These are phyloP conservation scores for Nicotiana rustica DNA, from an alignment of 305 asterid genomes.

Conservation along the genomic window DNA sequence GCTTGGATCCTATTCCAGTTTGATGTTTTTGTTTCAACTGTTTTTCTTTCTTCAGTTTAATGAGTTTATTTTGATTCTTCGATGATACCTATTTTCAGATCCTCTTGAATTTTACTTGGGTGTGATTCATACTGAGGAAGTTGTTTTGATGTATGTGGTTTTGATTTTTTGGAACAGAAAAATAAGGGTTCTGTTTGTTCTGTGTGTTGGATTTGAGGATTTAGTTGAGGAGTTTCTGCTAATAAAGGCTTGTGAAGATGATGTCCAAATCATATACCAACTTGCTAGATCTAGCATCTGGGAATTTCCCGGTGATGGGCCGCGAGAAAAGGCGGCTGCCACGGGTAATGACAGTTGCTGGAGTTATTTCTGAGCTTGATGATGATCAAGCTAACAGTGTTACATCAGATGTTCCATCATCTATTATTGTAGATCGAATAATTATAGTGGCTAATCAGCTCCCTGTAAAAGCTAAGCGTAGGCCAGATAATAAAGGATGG, in stretches of 20 bases:
- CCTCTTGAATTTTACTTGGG: conserved; percentile 39
- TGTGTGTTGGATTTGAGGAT: conserved; percentile 15
- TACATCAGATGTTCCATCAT: conserved; percentile 56
- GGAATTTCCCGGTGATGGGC: conserved; percentile 60
- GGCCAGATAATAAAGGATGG: conserved; percentile 59
- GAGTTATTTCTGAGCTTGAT: conserved; percentile 59
- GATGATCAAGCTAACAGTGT: conserved; percentile 61
- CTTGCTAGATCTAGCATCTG: conserved; percentile 58
- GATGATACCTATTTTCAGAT: conserved; percentile 42
- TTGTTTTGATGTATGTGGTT: conserved; percentile 1
- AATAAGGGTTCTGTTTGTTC: background rate
- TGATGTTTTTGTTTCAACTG: conserved; percentile 4
- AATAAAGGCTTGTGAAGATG: conserved; percentile 48
- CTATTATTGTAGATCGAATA: conserved; percentile 50
- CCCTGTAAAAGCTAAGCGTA: conserved; percentile 58
- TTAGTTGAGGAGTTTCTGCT: conserved; percentile 31
- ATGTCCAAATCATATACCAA: conserved; percentile 60
- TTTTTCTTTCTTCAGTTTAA: background rate
- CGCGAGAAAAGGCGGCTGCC: conserved; percentile 51
- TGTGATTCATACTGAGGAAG: conserved; percentile 30
- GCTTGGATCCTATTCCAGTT: conserved; percentile 44
- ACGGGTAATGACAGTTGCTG: conserved; percentile 62
- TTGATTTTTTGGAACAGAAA: background rate
- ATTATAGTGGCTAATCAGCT: conserved; percentile 61
- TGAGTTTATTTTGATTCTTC: conserved; percentile 31